Conservation (phyloP, 768 basidiomycete genomes). For the Infundibulicybe gibba region DNA sequence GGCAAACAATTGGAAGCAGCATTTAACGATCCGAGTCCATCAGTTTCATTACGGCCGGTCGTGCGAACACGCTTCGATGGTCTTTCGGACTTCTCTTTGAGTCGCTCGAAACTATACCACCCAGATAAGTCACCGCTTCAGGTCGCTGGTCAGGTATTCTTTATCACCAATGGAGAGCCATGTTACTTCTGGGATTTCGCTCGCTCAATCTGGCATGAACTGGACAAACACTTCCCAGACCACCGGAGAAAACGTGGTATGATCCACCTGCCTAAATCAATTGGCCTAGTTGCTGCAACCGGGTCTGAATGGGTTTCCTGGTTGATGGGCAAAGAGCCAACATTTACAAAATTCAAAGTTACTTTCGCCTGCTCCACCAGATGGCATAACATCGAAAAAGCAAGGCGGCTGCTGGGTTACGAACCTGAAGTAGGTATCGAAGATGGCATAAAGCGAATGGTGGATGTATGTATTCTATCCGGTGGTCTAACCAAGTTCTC, state of each 20-base stretch:
- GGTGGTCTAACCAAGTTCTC: not conserved
- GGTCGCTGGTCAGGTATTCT: constrained; percentile 92
- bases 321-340: constrained; percentile 73
- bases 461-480: constrained; percentile 51
- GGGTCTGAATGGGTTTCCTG: constrained; percentile 72
- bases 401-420: constrained; percentile 87
- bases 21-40: constrained; percentile 45
- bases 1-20: constrained; percentile 53
- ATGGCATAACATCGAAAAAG: constrained; percentile 95
- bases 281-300: constrained; percentile 72
- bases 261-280: constrained; percentile 50
- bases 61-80: constrained; percentile 82
- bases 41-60: constrained; percentile 47
- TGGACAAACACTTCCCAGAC: constrained; percentile 58
- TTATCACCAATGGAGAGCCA: constrained; percentile 97
- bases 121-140: constrained; percentile 55
- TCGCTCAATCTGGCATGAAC: constrained; percentile 71
- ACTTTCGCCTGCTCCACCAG: constrained; percentile 73
- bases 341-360: constrained; percentile 85
- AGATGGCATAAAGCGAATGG: constrained; percentile 79
- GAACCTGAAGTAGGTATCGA: constrained; percentile 87
- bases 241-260: constrained; percentile 34
- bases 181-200: constrained; percentile 95
- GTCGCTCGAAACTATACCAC: constrained; percentile 40
- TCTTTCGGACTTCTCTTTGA: constrained; percentile 57